Base-by-base conservation (phyloP, 345 rosid species). In the Passiflora organensis region DNA sequence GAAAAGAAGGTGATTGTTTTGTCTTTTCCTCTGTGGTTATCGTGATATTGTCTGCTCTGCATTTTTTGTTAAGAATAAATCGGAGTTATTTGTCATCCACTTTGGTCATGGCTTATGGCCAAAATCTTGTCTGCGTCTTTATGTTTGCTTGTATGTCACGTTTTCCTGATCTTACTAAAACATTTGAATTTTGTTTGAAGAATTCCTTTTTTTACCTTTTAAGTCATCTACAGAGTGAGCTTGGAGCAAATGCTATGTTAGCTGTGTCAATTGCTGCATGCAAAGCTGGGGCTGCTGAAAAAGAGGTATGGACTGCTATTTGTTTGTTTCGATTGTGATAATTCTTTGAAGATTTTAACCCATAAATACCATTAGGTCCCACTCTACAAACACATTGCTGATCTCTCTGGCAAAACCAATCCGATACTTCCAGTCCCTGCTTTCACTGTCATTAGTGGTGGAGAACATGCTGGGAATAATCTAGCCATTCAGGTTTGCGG, bases 211-310 rank as follows among this genome's bases (percentile, higher is more conserved):
- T 66, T 46, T 64, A 58, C 32, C 38, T 5, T 18, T 32, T 41
- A 25, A 50, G 59, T 59, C 13, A 62, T 64, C 45, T 50, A 43
- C 81, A 86, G 99, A 59, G 69, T 68, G 96, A 89, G 66, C 97
- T 93, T 55, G 99, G 97, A 48, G 91, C 82, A 46, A 93, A 93
- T 68, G 97, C 99, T 56, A 79, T 89, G 50, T 64, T 86, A 66
- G 99, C 99, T 62, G 96, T 93, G 47, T 86, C 99, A 34, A 79
- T 93, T 49, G 97, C 99, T 75, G 99, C 97, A 48, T 93, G 99
- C 75, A 93, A 85, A 71, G 99, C 99, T 71, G 99, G 99, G 48
- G 99, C 99, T 70, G 99, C 96, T 65, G 95, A 83, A 78, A 93
- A 83, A 69, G 97, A 89, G 91, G 96, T 72, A 75, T 45, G 58